A percentile compares a stretch with the other conserved stretches of the same genome.
Conservation (phyloP, 352 stramenopile genomes). For the Phytophthora nicotianae region DNA sequence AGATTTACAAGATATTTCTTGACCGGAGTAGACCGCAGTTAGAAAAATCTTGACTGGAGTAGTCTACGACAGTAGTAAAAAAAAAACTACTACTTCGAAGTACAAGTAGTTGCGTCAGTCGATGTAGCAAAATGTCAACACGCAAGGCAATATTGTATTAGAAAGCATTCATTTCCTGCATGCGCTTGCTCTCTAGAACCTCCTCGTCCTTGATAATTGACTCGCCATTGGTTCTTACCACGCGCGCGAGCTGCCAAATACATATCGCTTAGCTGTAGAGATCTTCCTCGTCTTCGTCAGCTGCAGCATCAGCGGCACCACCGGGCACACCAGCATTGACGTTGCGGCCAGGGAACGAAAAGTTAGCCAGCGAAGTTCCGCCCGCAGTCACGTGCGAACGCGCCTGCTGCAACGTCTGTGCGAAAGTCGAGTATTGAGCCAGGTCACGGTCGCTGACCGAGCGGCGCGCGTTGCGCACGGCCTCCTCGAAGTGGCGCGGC, state of each 20-base stretch:
- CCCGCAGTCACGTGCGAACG: constrained; percentile 94
- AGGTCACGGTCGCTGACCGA: constrained; percentile 98
- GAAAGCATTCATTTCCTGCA: constrained; percentile 24
- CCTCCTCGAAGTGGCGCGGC: constrained; percentile 97
- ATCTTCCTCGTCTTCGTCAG: constrained; percentile 98
- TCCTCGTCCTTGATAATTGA: constrained; percentile 17
- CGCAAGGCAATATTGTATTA: constrained; percentile 40
- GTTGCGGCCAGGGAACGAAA: constrained; percentile 93
- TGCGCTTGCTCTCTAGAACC: constrained; percentile 19
- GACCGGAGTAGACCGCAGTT: too few relatives aligned
- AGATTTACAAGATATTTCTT: too few relatives aligned
- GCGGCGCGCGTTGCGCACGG: constrained; percentile 96
- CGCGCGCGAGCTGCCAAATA: constrained; percentile 13
- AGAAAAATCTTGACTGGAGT: too few relatives aligned
- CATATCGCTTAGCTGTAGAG: constrained; percentile 93
- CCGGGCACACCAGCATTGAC: constrained; percentile 46
- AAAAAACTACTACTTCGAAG: too few relatives aligned
- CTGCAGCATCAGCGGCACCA: constrained; percentile 67
- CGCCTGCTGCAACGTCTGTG: constrained; percentile 95
- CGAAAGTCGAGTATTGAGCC: constrained; percentile 89
- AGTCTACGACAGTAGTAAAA: too few relatives aligned
- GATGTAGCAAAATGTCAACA: constrained; percentile 19
- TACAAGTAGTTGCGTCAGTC: too few relatives aligned
- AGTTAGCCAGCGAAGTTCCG: constrained; percentile 94
- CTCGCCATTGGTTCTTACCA: constrained; percentile 17